phyloP scores from a whole-genome alignment of 352 stramenopile species.

The Pythium myriotylum region DNA sequence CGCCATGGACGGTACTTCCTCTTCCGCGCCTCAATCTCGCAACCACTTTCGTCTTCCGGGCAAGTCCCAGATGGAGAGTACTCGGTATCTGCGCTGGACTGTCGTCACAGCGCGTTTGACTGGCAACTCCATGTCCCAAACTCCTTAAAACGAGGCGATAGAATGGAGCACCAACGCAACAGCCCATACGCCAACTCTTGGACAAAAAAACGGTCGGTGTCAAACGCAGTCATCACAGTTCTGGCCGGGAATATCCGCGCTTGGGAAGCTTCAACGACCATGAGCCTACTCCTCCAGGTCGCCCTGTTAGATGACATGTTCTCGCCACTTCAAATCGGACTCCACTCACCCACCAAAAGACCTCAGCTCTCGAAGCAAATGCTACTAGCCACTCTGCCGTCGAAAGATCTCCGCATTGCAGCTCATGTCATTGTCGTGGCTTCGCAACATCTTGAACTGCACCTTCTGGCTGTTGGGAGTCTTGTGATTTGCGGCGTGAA shows the following conservation, averaged over 20 bases:
- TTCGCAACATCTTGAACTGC: neutral
- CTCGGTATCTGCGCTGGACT: slow-evolving; percentile 2
- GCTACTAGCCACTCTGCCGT: neutral
- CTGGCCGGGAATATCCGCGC: neutral
- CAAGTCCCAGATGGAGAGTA: neutral
- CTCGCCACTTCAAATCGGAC: neutral
- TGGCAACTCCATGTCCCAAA: slow-evolving; percentile 3
- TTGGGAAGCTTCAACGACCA: neutral
- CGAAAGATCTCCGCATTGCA: slow-evolving; percentile 3
- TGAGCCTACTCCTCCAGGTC: neutral
- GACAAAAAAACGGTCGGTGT: neutral
- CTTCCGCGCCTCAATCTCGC: slow-evolving; percentile 6
- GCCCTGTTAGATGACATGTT: neutral
- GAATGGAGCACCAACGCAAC: neutral
- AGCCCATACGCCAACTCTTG: slow-evolving; percentile 10
- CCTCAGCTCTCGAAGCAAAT: neutral
- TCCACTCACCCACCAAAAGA: neutral
- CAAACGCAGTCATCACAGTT: neutral
- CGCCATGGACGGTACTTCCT: slow-evolving; percentile 21
- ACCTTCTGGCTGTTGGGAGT: slow-evolving; percentile 7
- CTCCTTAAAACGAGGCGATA: neutral
- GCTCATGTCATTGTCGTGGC: slow-evolving; percentile 6
- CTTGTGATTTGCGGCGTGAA: neutral
- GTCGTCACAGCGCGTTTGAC: slow-evolving; percentile 1
- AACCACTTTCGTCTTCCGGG: neutral